Base-by-base conservation (phyloP, 2,329 filamentous ascomycete species). In the Sporothrix curviconia region DNA sequence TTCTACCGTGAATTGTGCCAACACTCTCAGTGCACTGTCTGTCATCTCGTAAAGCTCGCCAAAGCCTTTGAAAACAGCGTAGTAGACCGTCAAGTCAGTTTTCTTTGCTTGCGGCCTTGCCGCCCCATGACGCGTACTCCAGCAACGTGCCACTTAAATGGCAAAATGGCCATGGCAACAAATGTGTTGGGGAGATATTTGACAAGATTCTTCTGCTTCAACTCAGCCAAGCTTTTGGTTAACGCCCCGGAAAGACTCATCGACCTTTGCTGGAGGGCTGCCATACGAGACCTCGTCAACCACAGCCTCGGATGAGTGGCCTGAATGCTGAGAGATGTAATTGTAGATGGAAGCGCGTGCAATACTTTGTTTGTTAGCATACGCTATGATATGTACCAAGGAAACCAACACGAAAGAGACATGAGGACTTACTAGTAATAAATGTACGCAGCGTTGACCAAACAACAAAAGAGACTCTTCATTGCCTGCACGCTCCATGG, bases 31-130 rank as follows among this genome's bases (percentile, higher is more conserved):
- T 1, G 44, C 55, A 11, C 44, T 50, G 37, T 56, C 55, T 1
- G 55, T 56, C 17, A 56, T 50, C 36, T 56, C 55, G 19, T 56
- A 56, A 7, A 56, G 28, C 36, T 56, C 55, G 12, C 55, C 55
- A 49, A 56, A 56, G 17, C 55, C 55, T 24, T 56, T 56, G 43
- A 56, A 56, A 25, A 56, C 44, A 19, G 55, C 55, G 19, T 56
- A 42, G 44, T 56, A 50, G 32, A 49, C 14, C 1, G 32, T 56
- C 11, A 56, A 19, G 24, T 56, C 54, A 3, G 40, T 30, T 14
- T 55, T 42, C 5, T 55, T 55, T 55, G 8, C 52, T 15, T 3
- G 40, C n/a, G 14, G 5, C 8, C 7, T 46, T 55, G 14, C 52
- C 42, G n/a, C 30, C n/a, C 40, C 6, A 37, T 55, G 5, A 44